phyloP scores from a whole-genome alignment of 177 flowering plant species.

The Telopea speciosissima region DNA sequence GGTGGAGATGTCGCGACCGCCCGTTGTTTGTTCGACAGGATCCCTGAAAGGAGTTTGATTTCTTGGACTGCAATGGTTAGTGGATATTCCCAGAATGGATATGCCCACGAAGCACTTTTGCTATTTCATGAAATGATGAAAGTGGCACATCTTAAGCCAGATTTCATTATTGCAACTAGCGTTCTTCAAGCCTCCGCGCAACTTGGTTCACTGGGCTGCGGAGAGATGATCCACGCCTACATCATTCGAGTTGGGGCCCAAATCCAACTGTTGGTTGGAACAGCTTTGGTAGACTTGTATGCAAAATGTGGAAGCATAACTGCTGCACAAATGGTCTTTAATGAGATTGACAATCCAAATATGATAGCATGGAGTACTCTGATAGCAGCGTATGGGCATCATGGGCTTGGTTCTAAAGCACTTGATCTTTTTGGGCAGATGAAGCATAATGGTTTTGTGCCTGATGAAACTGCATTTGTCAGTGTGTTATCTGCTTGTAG shows the following conservation, averaged over 20 bases:
- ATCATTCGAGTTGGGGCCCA: slow-evolving; percentile 10
- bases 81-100: slow-evolving; percentile 19
- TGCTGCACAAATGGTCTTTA: slow-evolving; percentile 11
- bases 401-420: slow-evolving; percentile 23
- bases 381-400: slow-evolving; percentile 24
- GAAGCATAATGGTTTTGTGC: slow-evolving; percentile 18
- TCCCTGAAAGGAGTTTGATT: slow-evolving; percentile 17
- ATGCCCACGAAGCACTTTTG: slow-evolving; percentile 13
- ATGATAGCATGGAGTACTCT: slow-evolving; percentile 25
- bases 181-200: slow-evolving; percentile 23
- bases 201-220: slow-evolving; percentile 17
- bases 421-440: slow-evolving; percentile 23
- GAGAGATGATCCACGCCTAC: slow-evolving; percentile 20
- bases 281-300: slow-evolving; percentile 73
- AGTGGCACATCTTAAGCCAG: slow-evolving; percentile 10
- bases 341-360: slow-evolving; percentile 13
- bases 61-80: slow-evolving; percentile 23
- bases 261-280: slow-evolving; percentile 10
- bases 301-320: slow-evolving; percentile 56
- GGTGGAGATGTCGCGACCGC: slow-evolving; percentile 14
- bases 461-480: slow-evolving; percentile 19
- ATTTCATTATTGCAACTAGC: slow-evolving; percentile 4
- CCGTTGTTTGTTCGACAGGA: slow-evolving; percentile 10
- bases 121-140: slow-evolving; percentile 19
- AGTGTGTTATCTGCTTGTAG: slow-evolving; percentile 27